Conservation (phyloP, 2,329 filamentous ascomycete species). For the Pyricularia pennisetigena region DNA sequence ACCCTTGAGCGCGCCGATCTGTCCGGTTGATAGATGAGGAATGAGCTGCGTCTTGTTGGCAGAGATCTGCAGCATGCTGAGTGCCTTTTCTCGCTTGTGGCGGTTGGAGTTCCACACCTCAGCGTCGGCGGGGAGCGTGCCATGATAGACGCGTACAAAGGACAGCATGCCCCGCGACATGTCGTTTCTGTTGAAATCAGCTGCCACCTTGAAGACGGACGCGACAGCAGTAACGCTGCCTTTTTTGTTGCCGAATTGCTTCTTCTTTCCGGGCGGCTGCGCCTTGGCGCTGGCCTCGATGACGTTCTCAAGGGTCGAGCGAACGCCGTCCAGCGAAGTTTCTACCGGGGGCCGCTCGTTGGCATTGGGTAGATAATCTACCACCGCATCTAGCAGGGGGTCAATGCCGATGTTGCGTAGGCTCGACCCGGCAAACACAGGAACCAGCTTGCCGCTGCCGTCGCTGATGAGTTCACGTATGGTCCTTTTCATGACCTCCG, state of each 20-base stretch:
- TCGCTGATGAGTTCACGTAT: conserved; percentile 62
- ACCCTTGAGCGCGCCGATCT: conserved; percentile 89
- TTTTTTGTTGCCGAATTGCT: background rate
- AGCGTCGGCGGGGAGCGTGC: conserved; percentile 63
- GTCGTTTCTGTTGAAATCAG: conserved; percentile 54
- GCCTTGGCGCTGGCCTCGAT: conserved; percentile 19
- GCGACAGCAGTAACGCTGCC: conserved; percentile 34
- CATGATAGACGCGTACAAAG: conserved; percentile 87
- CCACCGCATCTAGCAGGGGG: conserved; percentile 78
- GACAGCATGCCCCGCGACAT: conserved; percentile 66
- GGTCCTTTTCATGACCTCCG: conserved; percentile 58
- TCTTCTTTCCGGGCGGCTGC: conserved; percentile 9
- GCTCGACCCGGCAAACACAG: conserved; percentile 84
- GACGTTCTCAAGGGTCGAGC: conserved; percentile 32
- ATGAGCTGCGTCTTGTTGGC: conserved; percentile 82
- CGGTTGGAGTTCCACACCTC: conserved; percentile 59
- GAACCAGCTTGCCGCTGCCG: conserved; percentile 64
- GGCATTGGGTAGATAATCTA: conserved; percentile 79
- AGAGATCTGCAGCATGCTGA: conserved; percentile 80
- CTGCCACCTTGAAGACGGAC: conserved; percentile 90
- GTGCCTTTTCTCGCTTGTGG: conserved; percentile 65
- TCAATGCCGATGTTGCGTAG: conserved; percentile 92
- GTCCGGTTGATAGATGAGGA: conserved; percentile 67
- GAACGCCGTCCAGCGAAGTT: conserved; percentile 33
- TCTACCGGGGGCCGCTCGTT: conserved; percentile 17